These are phyloP conservation scores for Rossbeevera mucosa DNA, from an alignment of 768 basidiomycete species.

Conservation along the genomic window DNA sequence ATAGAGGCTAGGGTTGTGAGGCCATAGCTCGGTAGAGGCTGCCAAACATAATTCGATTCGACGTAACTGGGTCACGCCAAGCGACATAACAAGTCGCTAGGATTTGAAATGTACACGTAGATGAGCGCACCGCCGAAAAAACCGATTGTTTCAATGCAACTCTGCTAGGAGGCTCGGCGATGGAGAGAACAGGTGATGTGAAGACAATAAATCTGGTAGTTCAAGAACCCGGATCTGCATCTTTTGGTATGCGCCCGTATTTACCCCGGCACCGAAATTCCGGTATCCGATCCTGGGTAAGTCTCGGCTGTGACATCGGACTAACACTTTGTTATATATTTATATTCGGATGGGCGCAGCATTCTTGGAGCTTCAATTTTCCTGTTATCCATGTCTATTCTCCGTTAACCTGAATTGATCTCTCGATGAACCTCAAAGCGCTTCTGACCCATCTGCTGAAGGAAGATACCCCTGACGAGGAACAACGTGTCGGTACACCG, in stretches of 20 bases:
- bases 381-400: slow-evolving; percentile 5
- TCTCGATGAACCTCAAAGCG: slow-evolving; percentile 13
- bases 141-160: too few species aligned
- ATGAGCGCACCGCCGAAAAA: not conserved
- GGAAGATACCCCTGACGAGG: slow-evolving; percentile 17
- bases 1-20: not conserved
- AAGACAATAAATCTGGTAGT: too few species aligned
- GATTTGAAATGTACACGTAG: not conserved
- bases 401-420: not conserved
- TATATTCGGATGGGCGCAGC: not conserved
- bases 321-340: not conserved
- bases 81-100: too few species aligned
- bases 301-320: not conserved
- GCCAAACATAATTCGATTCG: not conserved
- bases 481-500: not conserved
- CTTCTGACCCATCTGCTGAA: slow-evolving; percentile 5
- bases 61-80: not conserved
- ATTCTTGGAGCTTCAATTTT: not conserved
- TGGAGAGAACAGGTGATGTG: too few species aligned
- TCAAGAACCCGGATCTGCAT: not conserved
- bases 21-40: not conserved
- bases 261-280: not conserved
- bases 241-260: not conserved
- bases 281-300: not conserved
- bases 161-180: too few species aligned